Percentiles rank a stretch among this genome's conserved stretches.
phyloP scores from a whole-genome alignment of 2,329 filamentous ascomycete species.

The Fusarium sp. region DNA sequence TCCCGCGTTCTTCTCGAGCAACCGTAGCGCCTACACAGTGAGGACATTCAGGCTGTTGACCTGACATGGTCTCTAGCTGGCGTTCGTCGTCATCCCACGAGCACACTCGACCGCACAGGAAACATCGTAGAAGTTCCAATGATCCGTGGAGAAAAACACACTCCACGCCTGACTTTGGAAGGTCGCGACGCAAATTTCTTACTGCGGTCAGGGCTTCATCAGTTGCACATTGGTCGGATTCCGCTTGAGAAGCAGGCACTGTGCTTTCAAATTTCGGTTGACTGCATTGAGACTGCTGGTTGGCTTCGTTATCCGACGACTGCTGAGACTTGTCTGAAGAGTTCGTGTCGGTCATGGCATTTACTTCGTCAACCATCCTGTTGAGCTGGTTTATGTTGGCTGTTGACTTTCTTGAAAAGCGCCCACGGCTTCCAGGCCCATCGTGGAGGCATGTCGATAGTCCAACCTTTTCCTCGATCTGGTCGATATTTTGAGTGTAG shows the following conservation, averaged over 20 bases:
- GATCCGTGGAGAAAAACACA: conserved; percentile 80
- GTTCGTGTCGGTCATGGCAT: conserved; percentile 30
- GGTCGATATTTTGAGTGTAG: conserved; percentile 82
- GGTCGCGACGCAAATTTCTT: conserved; percentile 45
- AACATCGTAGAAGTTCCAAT: conserved; percentile 73
- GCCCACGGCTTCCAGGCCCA: conserved; percentile 70
- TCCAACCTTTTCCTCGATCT: conserved; percentile 77
- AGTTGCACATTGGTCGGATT: conserved; percentile 36
- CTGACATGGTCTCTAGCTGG: conserved; percentile 68
- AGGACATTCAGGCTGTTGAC: conserved; percentile 75
- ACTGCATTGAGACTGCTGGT: conserved; percentile 28
- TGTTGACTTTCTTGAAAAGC: conserved; percentile 66
- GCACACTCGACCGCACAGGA: conserved; percentile 67
- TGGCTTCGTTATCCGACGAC: conserved; percentile 36
- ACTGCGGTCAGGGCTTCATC: conserved; percentile 33
- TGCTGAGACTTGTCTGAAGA: conserved; percentile 39
- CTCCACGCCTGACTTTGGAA: conserved; percentile 62
- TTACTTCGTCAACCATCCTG: conserved; percentile 54
- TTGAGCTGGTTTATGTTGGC: conserved; percentile 50
- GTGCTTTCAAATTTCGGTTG: conserved; percentile 30
- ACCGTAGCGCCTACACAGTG: conserved; percentile 72
- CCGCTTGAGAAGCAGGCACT: conserved; percentile 19
- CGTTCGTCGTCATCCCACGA: conserved; percentile 70
- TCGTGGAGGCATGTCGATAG: conserved; percentile 71
- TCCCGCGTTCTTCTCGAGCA: conserved; percentile 72